Evolutionary conservation across 306 rosid genomes (phyloP).

Genomic region (Corylus heterophylla): DNA sequence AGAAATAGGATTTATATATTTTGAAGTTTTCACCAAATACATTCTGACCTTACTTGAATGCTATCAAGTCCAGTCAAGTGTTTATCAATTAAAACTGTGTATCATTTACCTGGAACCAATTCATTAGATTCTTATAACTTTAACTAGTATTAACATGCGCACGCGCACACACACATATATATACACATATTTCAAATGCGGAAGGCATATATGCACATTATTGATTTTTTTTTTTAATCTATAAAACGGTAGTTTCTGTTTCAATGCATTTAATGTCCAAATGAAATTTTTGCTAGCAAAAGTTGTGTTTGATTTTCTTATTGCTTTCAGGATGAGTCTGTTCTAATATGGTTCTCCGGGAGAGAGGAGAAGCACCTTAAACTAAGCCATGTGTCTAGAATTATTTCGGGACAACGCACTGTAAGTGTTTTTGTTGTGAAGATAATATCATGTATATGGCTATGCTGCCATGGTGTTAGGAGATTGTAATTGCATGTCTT

Average conservation of each 20-base stretch:
- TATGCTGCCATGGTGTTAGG: constrained; percentile 28
- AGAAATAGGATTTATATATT: not conserved
- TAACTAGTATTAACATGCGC: not conserved
- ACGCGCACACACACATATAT: not conserved
- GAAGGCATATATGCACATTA: not conserved
- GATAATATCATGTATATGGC: constrained; percentile 20
- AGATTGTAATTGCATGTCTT: not conserved
- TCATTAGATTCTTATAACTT: constrained; percentile 3
- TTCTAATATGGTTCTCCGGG: constrained; percentile 97
- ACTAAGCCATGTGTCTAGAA: constrained; percentile 89
- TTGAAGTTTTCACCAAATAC: not conserved
- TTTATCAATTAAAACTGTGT: not conserved
- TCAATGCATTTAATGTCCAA: constrained; percentile 12
- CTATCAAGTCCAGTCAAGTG: not conserved
- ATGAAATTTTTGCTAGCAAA: constrained; percentile 24
- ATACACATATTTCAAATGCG: not conserved
- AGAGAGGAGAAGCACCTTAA: constrained; percentile 95
- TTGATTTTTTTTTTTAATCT: constrained; percentile 10
- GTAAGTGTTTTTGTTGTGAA: constrained; percentile 50
- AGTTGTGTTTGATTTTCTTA: constrained; percentile 29
- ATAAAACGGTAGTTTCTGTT: constrained; percentile 19
- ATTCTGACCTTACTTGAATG: not conserved
- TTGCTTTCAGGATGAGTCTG: constrained; percentile 87
- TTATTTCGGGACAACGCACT: constrained; percentile 97
- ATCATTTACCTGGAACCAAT: constrained; percentile 10